Base-by-base conservation (phyloP, 1,284 basidiomycete genomes). In the Phellopilus nigrolimitatus region DNA sequence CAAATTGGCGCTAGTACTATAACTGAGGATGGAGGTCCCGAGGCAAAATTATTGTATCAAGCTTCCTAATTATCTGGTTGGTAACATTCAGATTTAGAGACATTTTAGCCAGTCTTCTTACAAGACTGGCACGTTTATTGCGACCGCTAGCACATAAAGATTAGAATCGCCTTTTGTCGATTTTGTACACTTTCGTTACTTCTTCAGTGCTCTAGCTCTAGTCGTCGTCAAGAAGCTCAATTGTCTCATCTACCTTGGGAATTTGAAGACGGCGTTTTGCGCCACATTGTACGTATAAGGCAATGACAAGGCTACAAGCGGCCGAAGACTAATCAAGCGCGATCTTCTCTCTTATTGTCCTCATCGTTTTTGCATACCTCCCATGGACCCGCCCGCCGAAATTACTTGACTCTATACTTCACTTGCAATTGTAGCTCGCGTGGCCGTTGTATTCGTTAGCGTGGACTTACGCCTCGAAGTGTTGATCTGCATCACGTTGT, bases 281-380 rank as follows among this genome's bases (percentile, higher is more conserved):
- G 15, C 17, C 19, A 22, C 22, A 25, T 22, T 12, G 5, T 1
- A 4, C 5, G 17, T 10, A 31, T 43, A 4, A 43, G 41, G 41
- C 12, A 43, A 43, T 43, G 12, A 22, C 10, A 13, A 43, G 22
- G 19, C 31, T 28, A 43, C n/a, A n/a, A n/a, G n/a, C n/a, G n/a
- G n/a, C n/a, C n/a, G n/a, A n/a, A n/a, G n/a, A n/a, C n/a, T n/a
- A n/a, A n/a, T n/a, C n/a, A n/a, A 9, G 5, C 6, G 15, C 15
- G 3, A 1, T 28, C 27, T 43, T 28, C 1, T 21, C 4, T 3
- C 41, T 44, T 44, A 45, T 50, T 50, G 48, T 50, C 48, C 31
- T 50, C 19, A 28, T 19, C 30, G 24, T 31, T 15, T 43, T 51
- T 42, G n/a, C 45, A 25, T 25, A 44, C 24, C 28, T 44, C 49